Percentiles rank a stretch among this genome's conserved stretches.
Conservation (phyloP, 768 basidiomycete species). For the Lactifluus rugatus region DNA sequence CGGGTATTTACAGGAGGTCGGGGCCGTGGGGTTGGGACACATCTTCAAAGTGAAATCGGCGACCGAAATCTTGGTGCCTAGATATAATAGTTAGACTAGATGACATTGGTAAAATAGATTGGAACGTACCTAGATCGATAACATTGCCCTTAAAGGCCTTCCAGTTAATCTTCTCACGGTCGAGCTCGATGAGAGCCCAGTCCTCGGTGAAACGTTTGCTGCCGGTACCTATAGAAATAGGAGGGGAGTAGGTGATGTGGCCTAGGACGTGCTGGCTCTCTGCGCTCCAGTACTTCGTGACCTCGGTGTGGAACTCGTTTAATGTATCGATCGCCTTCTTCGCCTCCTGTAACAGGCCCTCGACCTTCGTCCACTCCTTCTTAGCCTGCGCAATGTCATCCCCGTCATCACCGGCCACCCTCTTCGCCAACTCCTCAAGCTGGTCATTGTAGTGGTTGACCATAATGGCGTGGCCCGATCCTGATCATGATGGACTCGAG, state of each 20-base stretch:
- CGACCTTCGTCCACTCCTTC: neutral
- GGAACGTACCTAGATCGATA: slow-evolving; percentile 19
- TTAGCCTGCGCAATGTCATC: too few relatives aligned
- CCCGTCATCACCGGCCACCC: too few relatives aligned
- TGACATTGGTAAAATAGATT: neutral
- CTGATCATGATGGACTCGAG: neutral
- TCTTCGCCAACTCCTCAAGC: neutral
- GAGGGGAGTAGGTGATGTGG: neutral
- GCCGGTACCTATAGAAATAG: neutral
- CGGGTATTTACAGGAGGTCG: slow-evolving; percentile 21
- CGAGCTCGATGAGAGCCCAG: slow-evolving; percentile 7
- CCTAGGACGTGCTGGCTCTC: neutral
- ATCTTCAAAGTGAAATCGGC: neutral
- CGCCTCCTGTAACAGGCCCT: neutral
- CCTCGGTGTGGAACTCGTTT: neutral
- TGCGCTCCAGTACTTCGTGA: neutral
- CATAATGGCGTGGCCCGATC: neutral
- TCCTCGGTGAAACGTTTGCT: slow-evolving; percentile 3
- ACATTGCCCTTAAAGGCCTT: slow-evolving; percentile 3
- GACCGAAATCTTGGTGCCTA: neutral
- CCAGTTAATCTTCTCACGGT: neutral
- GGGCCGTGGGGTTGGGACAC: neutral
- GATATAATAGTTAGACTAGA: slow-evolving; percentile 5
- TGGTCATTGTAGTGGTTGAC: neutral
- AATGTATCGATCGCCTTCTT: neutral